Percentiles rank a stretch among this genome's conserved stretches.
Conservation (phyloP, 306 rosid genomes). For the Vachellia pachyceras region DNA sequence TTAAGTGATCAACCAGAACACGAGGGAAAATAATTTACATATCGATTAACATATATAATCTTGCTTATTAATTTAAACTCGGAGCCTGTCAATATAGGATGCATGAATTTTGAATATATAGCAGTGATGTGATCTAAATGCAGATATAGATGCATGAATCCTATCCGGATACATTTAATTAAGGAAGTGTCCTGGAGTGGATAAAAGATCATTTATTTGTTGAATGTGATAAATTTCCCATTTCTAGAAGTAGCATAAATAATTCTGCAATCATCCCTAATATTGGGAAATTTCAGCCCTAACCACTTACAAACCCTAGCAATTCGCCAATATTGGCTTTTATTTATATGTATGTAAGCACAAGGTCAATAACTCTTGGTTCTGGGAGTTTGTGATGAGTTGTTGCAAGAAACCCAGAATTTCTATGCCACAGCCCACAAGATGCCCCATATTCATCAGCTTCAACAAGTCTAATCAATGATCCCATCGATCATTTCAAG, state of each 20-base stretch:
- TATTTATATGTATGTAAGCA: not conserved
- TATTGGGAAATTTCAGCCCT: not conserved
- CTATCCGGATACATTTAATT: conserved; percentile 5
- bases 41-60: not conserved
- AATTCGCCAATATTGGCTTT: not conserved
- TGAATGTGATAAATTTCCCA: not conserved
- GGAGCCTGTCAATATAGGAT: not conserved
- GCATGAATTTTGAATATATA: not conserved
- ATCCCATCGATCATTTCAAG: conserved; percentile 49
- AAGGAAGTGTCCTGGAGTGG: not conserved
- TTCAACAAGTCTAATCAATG: conserved; percentile 44
- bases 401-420: conserved; percentile 26
- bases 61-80: not conserved
- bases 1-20: not conserved
- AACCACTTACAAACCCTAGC: conserved; percentile 46
- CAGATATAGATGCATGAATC: not conserved
- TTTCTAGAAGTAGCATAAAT: not conserved
- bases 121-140: conserved; percentile 5
- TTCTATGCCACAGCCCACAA: conserved; percentile 2
- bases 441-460: conserved; percentile 17
- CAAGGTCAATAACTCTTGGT: not conserved
- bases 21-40: not conserved
- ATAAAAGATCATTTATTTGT: not conserved
- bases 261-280: not conserved
- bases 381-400: not conserved